Conservation (phyloP, 257 asterid genomes). For the Forsythia viridissima region DNA sequence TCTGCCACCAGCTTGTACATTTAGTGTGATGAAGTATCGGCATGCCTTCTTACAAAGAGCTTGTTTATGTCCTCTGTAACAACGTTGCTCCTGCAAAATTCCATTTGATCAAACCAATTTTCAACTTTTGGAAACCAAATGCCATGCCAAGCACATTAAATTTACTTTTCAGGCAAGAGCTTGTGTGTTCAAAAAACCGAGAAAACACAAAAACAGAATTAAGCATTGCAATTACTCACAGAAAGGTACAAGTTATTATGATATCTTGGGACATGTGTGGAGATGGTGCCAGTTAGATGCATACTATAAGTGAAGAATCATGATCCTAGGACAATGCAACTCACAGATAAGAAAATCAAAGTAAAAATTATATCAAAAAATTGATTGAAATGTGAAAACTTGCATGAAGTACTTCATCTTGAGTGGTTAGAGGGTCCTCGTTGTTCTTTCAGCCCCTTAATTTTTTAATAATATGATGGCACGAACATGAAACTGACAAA, state of each 20-base stretch:
- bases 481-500: neutral
- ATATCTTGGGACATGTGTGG: neutral
- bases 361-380: neutral
- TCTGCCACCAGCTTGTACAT: neutral
- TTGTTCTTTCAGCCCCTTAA: neutral
- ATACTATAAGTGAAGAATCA: neutral
- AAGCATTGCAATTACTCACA: neutral
- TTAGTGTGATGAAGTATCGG: conserved; percentile 41
- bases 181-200: neutral
- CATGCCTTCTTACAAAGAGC: conserved; percentile 62
- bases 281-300: neutral
- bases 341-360: neutral
- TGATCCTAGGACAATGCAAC: neutral
- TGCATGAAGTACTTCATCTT: neutral
- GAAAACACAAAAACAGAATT: neutral
- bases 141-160: neutral
- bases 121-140: neutral
- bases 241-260: neutral
- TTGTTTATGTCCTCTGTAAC: conserved; percentile 88
- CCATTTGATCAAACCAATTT: conserved; percentile 1
- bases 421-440: neutral
- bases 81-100: conserved; percentile 74
- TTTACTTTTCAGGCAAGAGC: neutral
- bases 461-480: neutral
- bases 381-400: neutral